phyloP scores from a whole-genome alignment of 1,139 yeast genomes.

The Arxiozyma telluris region DNA sequence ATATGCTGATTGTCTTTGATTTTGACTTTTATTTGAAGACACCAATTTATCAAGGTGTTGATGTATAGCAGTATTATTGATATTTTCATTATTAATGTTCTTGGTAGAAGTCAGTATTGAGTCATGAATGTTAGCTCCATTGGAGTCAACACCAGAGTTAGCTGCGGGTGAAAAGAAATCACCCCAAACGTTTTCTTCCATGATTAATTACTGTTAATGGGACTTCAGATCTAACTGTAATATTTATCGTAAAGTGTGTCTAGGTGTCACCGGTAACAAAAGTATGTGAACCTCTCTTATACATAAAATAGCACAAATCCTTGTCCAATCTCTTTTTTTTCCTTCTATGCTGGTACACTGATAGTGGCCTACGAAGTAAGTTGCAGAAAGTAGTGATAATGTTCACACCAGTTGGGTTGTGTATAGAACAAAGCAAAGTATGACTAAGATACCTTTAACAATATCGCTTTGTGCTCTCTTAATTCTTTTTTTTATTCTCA shows the following conservation, averaged over 20 bases:
- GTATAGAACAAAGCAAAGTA: background rate
- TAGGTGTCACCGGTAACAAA: background rate
- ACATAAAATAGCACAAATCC: background rate
- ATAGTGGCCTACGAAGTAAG: background rate
- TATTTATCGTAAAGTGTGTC: background rate
- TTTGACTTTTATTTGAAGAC: constrained; percentile 8
- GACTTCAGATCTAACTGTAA: background rate
- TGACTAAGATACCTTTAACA: too few relatives aligned
- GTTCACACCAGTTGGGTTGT: background rate
- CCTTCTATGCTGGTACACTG: background rate
- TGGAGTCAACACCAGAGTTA: background rate
- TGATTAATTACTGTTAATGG: constrained; percentile 4
- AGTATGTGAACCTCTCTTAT: background rate
- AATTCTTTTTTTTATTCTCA: too few relatives aligned
- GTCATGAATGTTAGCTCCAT: constrained; percentile 1
- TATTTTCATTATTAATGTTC: constrained; percentile 7
- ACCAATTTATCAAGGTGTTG: background rate
- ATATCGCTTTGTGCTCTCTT: background rate
- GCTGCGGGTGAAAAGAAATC: background rate
- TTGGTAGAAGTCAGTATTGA: background rate
- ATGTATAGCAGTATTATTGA: constrained; percentile 15
- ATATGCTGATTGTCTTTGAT: constrained; percentile 29
- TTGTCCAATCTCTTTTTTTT: background rate
- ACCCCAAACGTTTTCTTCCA: constrained; percentile 11
- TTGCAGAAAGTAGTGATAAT: background rate